phyloP scores from a whole-genome alignment of 805 yeast species.

The Saturnispora besseyi region DNA sequence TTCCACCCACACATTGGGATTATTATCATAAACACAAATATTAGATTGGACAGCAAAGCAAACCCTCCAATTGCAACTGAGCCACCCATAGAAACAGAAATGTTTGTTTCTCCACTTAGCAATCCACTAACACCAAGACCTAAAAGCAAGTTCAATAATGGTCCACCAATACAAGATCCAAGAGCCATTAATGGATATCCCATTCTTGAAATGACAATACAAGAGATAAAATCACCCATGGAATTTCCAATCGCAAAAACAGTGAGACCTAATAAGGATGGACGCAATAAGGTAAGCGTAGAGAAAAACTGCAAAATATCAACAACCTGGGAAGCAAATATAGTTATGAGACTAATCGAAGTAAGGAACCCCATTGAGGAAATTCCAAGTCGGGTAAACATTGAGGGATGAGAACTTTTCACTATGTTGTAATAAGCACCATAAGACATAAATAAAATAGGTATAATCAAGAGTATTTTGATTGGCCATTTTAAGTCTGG shows the following conservation, averaged over 20 bases:
- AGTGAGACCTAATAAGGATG: conserved; percentile 78
- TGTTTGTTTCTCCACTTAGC: conserved; percentile 27
- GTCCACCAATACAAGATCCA: conserved; percentile 95
- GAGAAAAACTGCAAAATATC: conserved; percentile 54
- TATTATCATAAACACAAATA: conserved; percentile 27
- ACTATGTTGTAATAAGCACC: conserved; percentile 17
- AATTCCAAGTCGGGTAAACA: conserved; percentile 17
- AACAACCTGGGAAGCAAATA: conserved; percentile 64
- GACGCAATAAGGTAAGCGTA: conserved; percentile 50
- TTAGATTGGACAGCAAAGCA: conserved; percentile 31
- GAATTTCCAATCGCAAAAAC: conserved; percentile 91
- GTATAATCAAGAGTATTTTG: background rate
- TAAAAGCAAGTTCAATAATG: conserved; percentile 64
- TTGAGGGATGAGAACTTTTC: conserved; percentile 15
- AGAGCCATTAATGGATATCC: conserved; percentile 86
- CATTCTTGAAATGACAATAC: conserved; percentile 66
- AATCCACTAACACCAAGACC: conserved; percentile 77
- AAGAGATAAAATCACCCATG: conserved; percentile 80
- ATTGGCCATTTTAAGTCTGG: conserved; percentile 2
- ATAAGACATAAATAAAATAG: conserved; percentile 12
- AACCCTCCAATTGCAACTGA: conserved; percentile 35
- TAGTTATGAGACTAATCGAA: conserved; percentile 60
- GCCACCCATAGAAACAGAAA: conserved; percentile 26
- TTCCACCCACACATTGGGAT: conserved; percentile 37
- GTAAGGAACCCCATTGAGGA: conserved; percentile 54